A percentile compares a stretch with the other conserved stretches of the same genome.
These are phyloP conservation scores for Colletotrichum tabaci DNA, from an alignment of 2,329 filamentous ascomycete genomes.

Conservation along the genomic window DNA sequence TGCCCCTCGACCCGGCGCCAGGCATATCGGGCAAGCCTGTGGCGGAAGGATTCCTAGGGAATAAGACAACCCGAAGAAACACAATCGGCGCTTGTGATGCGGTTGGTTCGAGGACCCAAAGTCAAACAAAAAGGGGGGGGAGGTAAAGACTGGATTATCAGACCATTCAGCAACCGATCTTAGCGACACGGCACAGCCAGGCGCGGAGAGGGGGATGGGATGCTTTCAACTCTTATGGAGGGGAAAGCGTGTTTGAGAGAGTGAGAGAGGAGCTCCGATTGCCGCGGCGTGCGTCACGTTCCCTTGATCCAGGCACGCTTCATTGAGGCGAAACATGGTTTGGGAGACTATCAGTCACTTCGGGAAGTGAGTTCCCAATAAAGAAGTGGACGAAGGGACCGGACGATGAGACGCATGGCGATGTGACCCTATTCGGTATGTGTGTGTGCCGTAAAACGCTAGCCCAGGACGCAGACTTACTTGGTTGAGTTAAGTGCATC, in stretches of 20 bases:
- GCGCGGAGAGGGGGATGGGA: background rate
- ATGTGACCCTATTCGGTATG: slow-evolving; percentile 31
- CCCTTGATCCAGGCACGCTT: background rate
- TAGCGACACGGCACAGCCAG: slow-evolving; percentile 3
- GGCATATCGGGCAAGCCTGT: slow-evolving; percentile 22
- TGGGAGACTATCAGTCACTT: slow-evolving; percentile 25
- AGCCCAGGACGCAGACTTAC: background rate
- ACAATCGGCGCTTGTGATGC: background rate
- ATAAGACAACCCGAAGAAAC: background rate
- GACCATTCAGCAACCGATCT: background rate
- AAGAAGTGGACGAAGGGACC: slow-evolving; percentile 27
- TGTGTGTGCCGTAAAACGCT: background rate
- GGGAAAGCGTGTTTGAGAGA: background rate
- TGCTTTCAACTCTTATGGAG: slow-evolving; percentile 30
- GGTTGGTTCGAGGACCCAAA: background rate
- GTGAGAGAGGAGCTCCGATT: background rate
- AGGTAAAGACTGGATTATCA: background rate
- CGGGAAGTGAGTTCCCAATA: background rate
- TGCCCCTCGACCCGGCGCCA: slow-evolving; percentile 34
- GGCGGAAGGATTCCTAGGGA: background rate
- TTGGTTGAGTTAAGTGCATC: background rate
- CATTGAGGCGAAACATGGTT: slow-evolving; percentile 32
- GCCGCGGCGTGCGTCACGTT: background rate
- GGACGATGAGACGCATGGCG: slow-evolving; percentile 3
- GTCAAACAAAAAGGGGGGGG: too few species aligned